These are phyloP conservation scores for Neoboletus brunneissimus DNA, from an alignment of 768 basidiomycete genomes.

Conservation along the genomic window DNA sequence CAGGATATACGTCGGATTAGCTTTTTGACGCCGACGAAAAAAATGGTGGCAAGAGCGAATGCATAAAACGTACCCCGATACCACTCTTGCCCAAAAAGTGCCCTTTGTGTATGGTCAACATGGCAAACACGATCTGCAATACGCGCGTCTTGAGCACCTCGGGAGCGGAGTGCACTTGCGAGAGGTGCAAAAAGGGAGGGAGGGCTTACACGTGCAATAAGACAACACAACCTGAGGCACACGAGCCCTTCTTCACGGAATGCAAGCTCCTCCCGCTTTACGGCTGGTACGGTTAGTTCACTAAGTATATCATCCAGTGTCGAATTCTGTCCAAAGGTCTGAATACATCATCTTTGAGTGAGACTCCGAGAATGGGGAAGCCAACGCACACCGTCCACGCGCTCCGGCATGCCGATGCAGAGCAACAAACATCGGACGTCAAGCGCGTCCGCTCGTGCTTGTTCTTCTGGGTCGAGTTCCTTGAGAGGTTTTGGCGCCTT, in stretches of 20 bases:
- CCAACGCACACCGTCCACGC: constrained; percentile 72
- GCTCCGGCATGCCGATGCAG: constrained; percentile 81
- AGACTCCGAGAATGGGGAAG: not conserved
- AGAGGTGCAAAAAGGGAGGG: constrained; percentile 31
- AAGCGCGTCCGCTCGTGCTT: constrained; percentile 53
- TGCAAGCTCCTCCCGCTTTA: constrained; percentile 77
- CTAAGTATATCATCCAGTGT: constrained; percentile 64
- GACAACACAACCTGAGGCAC: constrained; percentile 67
- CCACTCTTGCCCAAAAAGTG: constrained; percentile 53
- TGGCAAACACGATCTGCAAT: constrained; percentile 80
- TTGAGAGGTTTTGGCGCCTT: constrained; percentile 29
- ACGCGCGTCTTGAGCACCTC: constrained; percentile 64
- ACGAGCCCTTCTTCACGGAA: constrained; percentile 66
- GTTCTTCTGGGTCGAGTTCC: constrained; percentile 57
- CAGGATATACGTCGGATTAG: not conserved
- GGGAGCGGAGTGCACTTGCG: constrained; percentile 65
- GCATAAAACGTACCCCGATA: constrained; percentile 28
- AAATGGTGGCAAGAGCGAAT: not conserved
- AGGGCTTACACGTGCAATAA: constrained; percentile 54
- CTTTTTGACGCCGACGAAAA: not conserved
- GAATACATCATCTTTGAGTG: not conserved
- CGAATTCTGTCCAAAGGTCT: constrained; percentile 66
- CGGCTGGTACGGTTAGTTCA: constrained; percentile 88
- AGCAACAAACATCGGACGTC: constrained; percentile 75
- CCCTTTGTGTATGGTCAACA: constrained; percentile 79